Evolutionary conservation across 2,329 filamentous ascomycete genomes (phyloP), one percentile per base, ranked within the genome.

Genomic region (Monilinia fructicola): DNA sequence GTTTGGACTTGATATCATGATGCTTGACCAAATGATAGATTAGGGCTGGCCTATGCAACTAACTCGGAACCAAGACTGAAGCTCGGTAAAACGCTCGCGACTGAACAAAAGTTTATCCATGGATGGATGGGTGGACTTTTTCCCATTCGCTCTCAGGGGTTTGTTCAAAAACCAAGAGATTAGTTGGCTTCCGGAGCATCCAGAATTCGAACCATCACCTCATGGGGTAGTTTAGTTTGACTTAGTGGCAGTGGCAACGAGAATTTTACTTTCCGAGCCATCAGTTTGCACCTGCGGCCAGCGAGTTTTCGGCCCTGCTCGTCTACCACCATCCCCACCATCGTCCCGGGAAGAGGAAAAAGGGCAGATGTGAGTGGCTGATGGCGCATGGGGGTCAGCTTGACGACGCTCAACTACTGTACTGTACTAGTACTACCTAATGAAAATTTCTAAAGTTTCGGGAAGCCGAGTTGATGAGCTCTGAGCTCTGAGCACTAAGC

Each of bases 211-310:
- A 48, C 58, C 6, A 60, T 60, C 58, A 18, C 44, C 44, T 60
- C 58, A 48, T 60, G 44, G 56, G 56, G 44, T 38, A 50, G 31
- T 16, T 48, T 18, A 26, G 10, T 46, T 46, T 11, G 4, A 16
- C 48, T 50, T 60, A 60, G 58, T 60, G 56, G 56, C 56, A 50
- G 50, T 38, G 56, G 42, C 28, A 60, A 50, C 18, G 14, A 60
- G 56, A 60, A 48, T 23, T 60, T 42, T 60, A 50, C 58, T 60
- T 31, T 48, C 56, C 12, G 28, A 60, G 56, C 26, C 56, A 46
- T 26, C 56, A 50, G 56, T 28, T n/a, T 46, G 28, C 40, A 12
- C 40, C 26, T 46, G 55, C 40, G 46, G 56, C 56, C 55, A 48
- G 56, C 48, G 21, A 50, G 21, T 48, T 23, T 60, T 50, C 44